Evolutionary conservation across 2,329 filamentous ascomycete species (phyloP).

Genomic region (Graphilbum ipis-grandicollis): DNA sequence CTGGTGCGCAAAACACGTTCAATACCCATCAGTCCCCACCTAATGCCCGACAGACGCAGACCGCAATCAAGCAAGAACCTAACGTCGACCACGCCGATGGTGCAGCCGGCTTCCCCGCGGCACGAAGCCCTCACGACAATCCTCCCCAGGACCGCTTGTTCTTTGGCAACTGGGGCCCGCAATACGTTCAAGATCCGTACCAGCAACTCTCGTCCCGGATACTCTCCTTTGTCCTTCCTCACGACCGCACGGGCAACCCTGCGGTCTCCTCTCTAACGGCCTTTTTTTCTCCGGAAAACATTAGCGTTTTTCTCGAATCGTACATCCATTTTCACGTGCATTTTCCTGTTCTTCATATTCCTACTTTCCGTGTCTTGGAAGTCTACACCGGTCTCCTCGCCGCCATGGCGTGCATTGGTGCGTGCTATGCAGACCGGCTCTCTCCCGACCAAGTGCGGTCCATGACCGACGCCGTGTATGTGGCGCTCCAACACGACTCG

Average conservation of each 20-base stretch:
- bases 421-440: conserved; percentile 53
- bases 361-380: conserved; percentile 50
- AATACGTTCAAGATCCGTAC: conserved; percentile 30
- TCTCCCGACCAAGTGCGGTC: conserved; percentile 43
- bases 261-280: conserved; percentile 31
- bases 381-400: conserved; percentile 51
- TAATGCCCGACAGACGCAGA: conserved; percentile 53
- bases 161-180: conserved; percentile 32
- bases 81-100: conserved; percentile 33
- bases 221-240: conserved; percentile 37
- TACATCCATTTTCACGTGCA: conserved; percentile 60
- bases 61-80: conserved; percentile 51
- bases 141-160: conserved; percentile 24
- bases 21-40: conserved; percentile 34
- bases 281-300: conserved; percentile 49
- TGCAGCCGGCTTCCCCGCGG: conserved; percentile 25
- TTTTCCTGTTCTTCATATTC: conserved; percentile 55
- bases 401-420: conserved; percentile 55
- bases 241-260: conserved; percentile 36
- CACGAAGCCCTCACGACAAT: conserved; percentile 8
- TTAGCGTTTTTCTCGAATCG: conserved; percentile 53
- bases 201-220: conserved; percentile 37
- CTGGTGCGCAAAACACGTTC: conserved; percentile 50
- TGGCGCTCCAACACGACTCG: conserved; percentile 39
- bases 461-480: conserved; percentile 46